Percentiles rank a stretch among this genome's conserved stretches.
These are phyloP conservation scores for Sporodiniella umbellata DNA, from an alignment of 371 early-diverging fungal species.

Conservation along the genomic window DNA sequence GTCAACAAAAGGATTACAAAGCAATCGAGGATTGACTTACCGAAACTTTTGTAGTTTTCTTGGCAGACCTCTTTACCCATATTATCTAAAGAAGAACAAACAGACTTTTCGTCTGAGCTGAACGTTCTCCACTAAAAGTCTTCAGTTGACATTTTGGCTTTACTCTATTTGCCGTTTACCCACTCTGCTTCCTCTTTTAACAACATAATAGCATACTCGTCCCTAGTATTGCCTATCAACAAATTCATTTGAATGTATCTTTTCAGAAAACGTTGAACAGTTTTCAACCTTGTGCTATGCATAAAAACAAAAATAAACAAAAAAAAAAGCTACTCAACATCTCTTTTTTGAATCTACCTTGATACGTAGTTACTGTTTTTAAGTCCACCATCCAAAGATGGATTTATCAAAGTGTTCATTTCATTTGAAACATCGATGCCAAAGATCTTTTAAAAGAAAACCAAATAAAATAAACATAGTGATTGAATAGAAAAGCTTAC, in stretches of 20 bases:
- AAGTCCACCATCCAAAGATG: slow-evolving; percentile 2
- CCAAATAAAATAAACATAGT: too few relatives aligned
- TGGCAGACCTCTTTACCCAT: background rate
- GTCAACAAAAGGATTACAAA: too few relatives aligned
- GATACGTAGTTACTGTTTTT: background rate
- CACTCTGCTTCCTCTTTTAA: slow-evolving; percentile 3
- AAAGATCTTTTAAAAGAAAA: slow-evolving; percentile 4
- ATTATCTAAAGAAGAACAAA: background rate
- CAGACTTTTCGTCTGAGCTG: background rate
- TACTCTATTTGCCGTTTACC: background rate
- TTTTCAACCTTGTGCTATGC: slow-evolving; percentile 5
- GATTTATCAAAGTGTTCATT: background rate
- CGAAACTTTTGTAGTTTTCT: background rate
- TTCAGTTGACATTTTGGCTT: background rate
- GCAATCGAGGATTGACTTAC: too few relatives aligned
- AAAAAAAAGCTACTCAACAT: background rate
- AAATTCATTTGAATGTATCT: slow-evolving; percentile 3
- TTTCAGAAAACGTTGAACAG: slow-evolving; percentile 5
- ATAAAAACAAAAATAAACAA: background rate
- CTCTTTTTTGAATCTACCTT: background rate
- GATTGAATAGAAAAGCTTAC: background rate
- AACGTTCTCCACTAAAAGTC: slow-evolving; percentile 3
- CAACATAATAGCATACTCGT: slow-evolving; percentile 6
- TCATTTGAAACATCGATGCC: slow-evolving; percentile 10
- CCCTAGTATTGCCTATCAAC: slow-evolving; percentile 4